phyloP scores from a whole-genome alignment of 2,329 filamentous ascomycete genomes.

The Diaporthe australafricana region DNA sequence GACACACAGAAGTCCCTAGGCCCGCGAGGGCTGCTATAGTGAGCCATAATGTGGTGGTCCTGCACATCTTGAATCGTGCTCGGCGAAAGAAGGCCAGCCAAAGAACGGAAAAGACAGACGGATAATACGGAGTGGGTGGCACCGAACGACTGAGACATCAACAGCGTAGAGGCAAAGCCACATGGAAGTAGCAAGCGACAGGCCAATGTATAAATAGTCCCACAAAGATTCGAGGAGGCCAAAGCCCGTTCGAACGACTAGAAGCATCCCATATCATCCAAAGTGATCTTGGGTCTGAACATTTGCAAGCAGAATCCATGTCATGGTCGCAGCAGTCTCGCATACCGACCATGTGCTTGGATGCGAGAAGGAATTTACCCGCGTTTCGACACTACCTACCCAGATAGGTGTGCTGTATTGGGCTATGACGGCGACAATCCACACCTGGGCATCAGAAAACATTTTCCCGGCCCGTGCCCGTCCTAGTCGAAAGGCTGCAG shows the following conservation, averaged over 20 bases:
- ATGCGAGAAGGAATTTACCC: neutral
- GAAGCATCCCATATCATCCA: neutral
- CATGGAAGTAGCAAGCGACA: no score
- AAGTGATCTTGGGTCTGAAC: neutral
- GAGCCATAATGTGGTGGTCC: constrained; percentile 3
- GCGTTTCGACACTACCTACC: neutral
- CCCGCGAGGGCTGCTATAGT: constrained; percentile 37
- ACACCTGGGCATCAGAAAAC: neutral
- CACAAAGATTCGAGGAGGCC: neutral
- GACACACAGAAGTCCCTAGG: constrained; percentile 47
- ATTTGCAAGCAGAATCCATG: neutral
- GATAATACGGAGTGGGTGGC: neutral
- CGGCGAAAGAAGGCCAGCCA: neutral
- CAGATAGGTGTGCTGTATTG: neutral
- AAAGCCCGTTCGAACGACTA: neutral
- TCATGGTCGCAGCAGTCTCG: neutral
- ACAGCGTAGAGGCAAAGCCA: no score
- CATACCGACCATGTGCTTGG: neutral
- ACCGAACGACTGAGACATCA: neutral
- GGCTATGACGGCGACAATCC: neutral
- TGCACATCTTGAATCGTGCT: constrained; percentile 10
- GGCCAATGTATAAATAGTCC: neutral
- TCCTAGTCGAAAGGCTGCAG: no score
- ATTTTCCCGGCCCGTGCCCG: neutral
- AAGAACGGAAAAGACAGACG: neutral